Base-by-base conservation (phyloP, 2,329 filamentous ascomycete species). In the Pseudogymnoascus sp. region DNA sequence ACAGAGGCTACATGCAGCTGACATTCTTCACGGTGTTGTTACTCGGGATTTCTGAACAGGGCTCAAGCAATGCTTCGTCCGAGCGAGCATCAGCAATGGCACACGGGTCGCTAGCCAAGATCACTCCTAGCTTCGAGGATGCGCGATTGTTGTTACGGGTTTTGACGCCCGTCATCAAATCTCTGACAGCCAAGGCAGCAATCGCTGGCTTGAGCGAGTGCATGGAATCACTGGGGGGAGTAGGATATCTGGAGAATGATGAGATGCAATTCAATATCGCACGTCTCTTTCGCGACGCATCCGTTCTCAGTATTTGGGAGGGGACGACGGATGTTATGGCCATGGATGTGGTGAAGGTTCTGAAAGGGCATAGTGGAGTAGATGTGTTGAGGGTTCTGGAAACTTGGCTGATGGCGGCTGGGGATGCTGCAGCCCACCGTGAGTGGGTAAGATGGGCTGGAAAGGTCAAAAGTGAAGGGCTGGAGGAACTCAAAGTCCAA, bases 241-340 rank as follows among this genome's bases (percentile, higher is more conserved):
- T 89, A 0, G 86, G 87, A 0, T 89, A 88, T 67, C 79, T 87
- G 22, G 78, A 85, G 68, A 88, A 81, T 60, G 77, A 81, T 38
- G 81, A 84, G 63, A 82, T 84, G 63, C 84, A 85, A 58, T 76
- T 89, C 63, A 91, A 91, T 68, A 75, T 91, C 3, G 81, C 87
- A 0, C 80, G 86, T 6, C 75, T 90, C 1, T 84, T 85, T 67
- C 81, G 89, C 7, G 88, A 91, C 67, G 83, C 80, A 1, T 74
- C 78, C 5, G 87, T 90, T 2, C 75, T 83, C 58, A 80, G 82
- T 12, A 90, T 91, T 58, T 89, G 86, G 85, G 86, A 89, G 72
- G 86, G 88, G 0, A 90, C 88, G 0, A 89, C 87, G 0, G 87
- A 89, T 68, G 85, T 91, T 5, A 77, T 91, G 62, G 83, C 84